A percentile compares a stretch with the other conserved stretches of the same genome.
These are phyloP conservation scores for Gliomastix tumulicola DNA, from an alignment of 2,329 filamentous ascomycete species.

Conservation along the genomic window DNA sequence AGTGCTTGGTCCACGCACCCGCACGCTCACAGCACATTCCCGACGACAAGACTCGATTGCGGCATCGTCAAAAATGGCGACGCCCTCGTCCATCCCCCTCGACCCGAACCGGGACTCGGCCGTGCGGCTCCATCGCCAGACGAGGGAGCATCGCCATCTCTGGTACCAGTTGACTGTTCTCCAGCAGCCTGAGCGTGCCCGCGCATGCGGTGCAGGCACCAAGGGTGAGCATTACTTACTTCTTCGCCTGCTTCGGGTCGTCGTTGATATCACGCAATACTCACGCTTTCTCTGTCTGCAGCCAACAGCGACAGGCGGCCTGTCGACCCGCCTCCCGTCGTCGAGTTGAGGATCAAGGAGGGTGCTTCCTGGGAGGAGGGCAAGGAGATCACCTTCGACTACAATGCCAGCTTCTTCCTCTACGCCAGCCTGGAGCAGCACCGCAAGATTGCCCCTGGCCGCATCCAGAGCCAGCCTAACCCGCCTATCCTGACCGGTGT, in stretches of 20 bases:
- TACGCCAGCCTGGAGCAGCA: slow-evolving; percentile 87
- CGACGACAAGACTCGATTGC: too few species aligned
- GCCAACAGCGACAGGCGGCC: slow-evolving; percentile 67
- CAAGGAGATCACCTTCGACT: slow-evolving; percentile 76
- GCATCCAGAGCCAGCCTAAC: slow-evolving; percentile 60
- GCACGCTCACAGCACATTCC: too few species aligned
- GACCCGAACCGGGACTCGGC: slow-evolving; percentile 23
- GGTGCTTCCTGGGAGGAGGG: slow-evolving; percentile 51
- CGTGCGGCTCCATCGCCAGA: slow-evolving; percentile 44
- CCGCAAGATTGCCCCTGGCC: slow-evolving; percentile 74
- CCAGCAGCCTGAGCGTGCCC: slow-evolving; percentile 88
- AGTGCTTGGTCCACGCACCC: too few species aligned
- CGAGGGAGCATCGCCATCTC: slow-evolving; percentile 68
- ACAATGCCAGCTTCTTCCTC: slow-evolving; percentile 97
- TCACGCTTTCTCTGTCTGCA: too few species aligned
- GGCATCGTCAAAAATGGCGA: slow-evolving; percentile 18
- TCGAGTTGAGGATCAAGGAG: slow-evolving; percentile 82
- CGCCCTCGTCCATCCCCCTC: slow-evolving; percentile 17
- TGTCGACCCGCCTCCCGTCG: slow-evolving; percentile 89
- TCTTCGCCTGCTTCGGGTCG: too few species aligned
- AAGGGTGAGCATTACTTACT: slow-evolving; percentile 92
- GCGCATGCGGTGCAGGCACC: slow-evolving; percentile 90
- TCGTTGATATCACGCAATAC: too few species aligned
- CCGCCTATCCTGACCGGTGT: slow-evolving; percentile 88
- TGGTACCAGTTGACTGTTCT: slow-evolving; percentile 81